These are phyloP conservation scores for Trichomonas vaginalis DNA, from an alignment of 208 protist genomes.

Conservation along the genomic window DNA sequence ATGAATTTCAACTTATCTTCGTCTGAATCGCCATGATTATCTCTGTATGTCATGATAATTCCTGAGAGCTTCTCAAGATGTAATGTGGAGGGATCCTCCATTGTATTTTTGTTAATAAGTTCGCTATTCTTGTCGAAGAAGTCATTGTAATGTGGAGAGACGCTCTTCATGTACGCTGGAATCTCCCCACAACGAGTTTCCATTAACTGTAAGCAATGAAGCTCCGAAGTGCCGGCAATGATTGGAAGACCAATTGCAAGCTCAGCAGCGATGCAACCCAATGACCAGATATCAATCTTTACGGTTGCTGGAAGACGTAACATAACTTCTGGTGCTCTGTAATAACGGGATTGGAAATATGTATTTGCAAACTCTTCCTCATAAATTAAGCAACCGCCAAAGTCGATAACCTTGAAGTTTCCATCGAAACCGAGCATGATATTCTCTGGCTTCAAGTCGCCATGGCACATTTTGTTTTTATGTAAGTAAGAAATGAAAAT, in stretches of 20 bases:
- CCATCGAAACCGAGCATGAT: background rate
- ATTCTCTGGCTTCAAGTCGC: background rate
- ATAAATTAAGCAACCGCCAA: background rate
- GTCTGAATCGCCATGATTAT: background rate
- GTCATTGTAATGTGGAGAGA: background rate
- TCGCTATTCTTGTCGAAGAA: background rate
- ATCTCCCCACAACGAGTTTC: background rate
- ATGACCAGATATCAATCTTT: constrained; percentile 81
- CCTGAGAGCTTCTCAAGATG: background rate
- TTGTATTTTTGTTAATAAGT: background rate
- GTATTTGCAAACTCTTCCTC: background rate
- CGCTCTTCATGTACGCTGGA: background rate
- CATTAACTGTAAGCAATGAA: background rate
- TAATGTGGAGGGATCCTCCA: background rate
- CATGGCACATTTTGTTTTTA: background rate
- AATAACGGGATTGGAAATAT: constrained; percentile 39
- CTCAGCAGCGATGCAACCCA: constrained; percentile 86
- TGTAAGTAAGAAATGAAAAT: background rate
- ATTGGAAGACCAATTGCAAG: constrained; percentile 61
- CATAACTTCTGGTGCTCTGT: constrained; percentile 43
- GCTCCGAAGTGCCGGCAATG: constrained; percentile 39
- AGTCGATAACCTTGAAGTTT: background rate
- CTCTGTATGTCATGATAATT: background rate
- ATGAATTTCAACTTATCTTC: background rate
- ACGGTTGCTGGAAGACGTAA: constrained; percentile 55